Evolutionary conservation across 495 filamentous ascomycete genomes (phyloP), one percentile per base, ranked within the genome.

Genomic region (Penicillium coprophilum): DNA sequence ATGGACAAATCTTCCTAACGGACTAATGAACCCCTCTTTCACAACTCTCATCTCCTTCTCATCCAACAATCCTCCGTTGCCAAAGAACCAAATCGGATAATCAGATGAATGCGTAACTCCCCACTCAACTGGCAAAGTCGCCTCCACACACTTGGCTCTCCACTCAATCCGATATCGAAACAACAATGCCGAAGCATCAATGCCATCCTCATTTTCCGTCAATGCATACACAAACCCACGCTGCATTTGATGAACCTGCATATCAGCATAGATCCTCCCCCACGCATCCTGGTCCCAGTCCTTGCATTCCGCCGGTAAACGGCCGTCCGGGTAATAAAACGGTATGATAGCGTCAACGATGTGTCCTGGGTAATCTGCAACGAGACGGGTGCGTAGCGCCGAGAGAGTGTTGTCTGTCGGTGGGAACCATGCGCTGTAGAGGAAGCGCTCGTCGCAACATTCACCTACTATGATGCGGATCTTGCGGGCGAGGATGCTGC

Each of bases 71-170:
- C 69, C 60, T 19, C 79, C 79, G 65, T 80, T 75, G 0, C 82
- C 82, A 76, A 77, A 83, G 51, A 84, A 79, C 82, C 82, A 85
- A 20, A 83, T 71, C 46, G 75, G 66, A 68, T 80, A 74, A 60
- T 85, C 82, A 2, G 79, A 80, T 10, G 71, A 75, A 60, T 85
- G 82, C 31, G 81, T 84, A 12, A 82, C 82, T 6, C 81, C 82
- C 80, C 79, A 84, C 39, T 77, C 74, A 8, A 59, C 58, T 6
- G 79, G 78, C 31, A 77, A 58, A 9, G 51, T 52, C 40, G 58
- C 51, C 46, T 77, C 74, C 8, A 77, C 73, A 58, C 77, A 79
- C 46, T 71, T 60, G 23, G 74, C 72, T 12, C 78, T 69, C 60
- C 71, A 80, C 57, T 83, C 77, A 49, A 82, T 74, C 4, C 79